Base-by-base conservation (phyloP, 306 rosid species). In the Dryas alaskensis region DNA sequence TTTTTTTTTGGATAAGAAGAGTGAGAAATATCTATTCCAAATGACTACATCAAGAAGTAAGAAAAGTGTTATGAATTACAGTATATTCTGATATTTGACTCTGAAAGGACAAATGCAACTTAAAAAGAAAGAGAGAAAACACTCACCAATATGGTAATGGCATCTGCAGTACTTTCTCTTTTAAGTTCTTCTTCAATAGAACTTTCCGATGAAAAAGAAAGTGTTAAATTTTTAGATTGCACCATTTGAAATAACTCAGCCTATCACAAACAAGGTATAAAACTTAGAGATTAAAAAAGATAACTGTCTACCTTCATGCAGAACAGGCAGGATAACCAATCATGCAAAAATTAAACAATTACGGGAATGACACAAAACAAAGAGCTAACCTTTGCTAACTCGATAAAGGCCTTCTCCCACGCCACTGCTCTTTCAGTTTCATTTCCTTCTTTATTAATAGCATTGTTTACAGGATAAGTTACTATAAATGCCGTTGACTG, bases 161-260 rank as follows among this genome's bases (percentile, higher is more conserved):
- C 96, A 79, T 94, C 99, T 48, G 97, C 92, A 46, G 96, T 87
- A 81, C 99, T 94, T 81, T 94, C 99, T 84, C 97, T 83, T 86
- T 94, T 90, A 74, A 94, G 83, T 80, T 94, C 99, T 86, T 92
- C 97, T 83, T 94, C 98, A 65, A 94, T 76, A 64, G 99, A 94
- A 87, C 98, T 92, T 87, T 94, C 99, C 67, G 99, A 92, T 55
- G 99, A 94, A 85, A 94, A 94, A 40, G 99, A 83, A 72, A 94
- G 90, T 6, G 97, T 88, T 81, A 94, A 86, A 77, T 94, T 92
- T 82, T 85, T 84, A 60, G 95, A 83, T 76, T 82, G 93, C 86
- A 81, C 93, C 97, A 88, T 80, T 44, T 87, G 87, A 81, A 89
- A 77, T 60, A 94, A 82, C 83, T 94, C 98, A 62, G 85, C 92